Base-by-base conservation (phyloP, 2,329 filamentous ascomycete genomes). In the Fusarium devonianum region DNA sequence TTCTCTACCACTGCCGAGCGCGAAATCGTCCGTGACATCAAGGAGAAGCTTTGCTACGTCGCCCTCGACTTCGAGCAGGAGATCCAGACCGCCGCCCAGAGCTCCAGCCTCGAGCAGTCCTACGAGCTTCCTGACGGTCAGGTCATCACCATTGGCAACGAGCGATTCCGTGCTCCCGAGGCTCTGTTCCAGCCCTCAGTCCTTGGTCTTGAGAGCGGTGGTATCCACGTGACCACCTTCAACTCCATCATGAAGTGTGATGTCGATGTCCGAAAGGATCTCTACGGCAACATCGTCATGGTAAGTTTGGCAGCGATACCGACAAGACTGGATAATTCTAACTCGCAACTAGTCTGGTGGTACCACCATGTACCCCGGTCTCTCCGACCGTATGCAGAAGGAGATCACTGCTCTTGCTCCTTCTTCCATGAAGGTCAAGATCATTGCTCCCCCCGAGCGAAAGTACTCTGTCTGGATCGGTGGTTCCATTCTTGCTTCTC, bases 231-330 rank as follows among this genome's bases (percentile, higher is more conserved):
- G 75, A 97, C 93, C 76, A 97, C 94, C 71, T 97, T 97, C 90
- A 97, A 97, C 89, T 97, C 94, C 72, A 97, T 99, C 88, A 97
- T 97, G 92, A 99, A 99, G 90, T 97, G 94, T 80, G 94, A 99
- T 80, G 92, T 99, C 78, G 94, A 99, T 78, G 94, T 99, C 80
- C 90, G 94, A 84, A 97, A 97, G 88, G 94, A 97, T 79, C 88
- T 99, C 68, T 99, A 99, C 81, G 92, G 92, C 78, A 99, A 99
- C 89, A 97, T 99, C 75, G 94, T 99, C 83, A 97, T 97, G 94
- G 92, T 97, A 88, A 67, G 91, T 82, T 49, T n/a, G 5, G 19
- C 2, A 9, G 16, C 22, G 17, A 9, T 30, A 2, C 25, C 9
- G 29, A 37, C 23, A 45, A 39, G 46, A 36, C 49, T 14, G 16